Conservation (phyloP, 345 rosid genomes). For the Cardamine chenopodiifolia region DNA sequence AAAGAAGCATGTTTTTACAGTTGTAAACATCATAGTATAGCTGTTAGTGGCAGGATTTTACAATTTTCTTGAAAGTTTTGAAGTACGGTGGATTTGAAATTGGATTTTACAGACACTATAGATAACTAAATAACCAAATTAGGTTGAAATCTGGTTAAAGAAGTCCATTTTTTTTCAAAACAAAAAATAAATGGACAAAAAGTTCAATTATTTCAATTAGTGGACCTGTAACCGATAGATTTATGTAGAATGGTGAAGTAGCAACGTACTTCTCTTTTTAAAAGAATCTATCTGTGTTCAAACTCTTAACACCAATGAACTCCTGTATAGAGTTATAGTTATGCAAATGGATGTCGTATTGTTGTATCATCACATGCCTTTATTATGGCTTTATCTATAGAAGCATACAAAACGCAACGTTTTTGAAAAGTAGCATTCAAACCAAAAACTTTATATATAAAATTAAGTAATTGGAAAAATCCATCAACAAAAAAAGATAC, state of each 20-base stretch:
- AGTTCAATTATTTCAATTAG: background rate
- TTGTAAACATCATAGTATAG: background rate
- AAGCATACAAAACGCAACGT: background rate
- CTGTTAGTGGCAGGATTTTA: background rate
- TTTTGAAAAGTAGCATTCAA: background rate
- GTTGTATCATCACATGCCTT: background rate
- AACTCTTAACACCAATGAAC: too few species aligned
- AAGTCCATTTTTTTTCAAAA: background rate
- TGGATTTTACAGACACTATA: background rate
- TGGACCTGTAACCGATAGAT: background rate
- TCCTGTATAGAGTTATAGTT: too few species aligned
- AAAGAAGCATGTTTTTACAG: background rate
- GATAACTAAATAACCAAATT: too few species aligned
- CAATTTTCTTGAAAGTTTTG: background rate
- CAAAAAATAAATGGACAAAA: too few species aligned
- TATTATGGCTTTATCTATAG: background rate
- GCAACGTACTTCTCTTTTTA: background rate
- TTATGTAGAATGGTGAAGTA: background rate
- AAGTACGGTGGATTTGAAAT: background rate
- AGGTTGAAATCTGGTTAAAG: background rate
- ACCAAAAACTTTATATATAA: background rate
- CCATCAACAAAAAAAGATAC: background rate
- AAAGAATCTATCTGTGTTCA: too few species aligned
- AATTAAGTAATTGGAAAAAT: constrained; percentile 5
- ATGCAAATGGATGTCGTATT: constrained; percentile 1